Base-by-base conservation (phyloP, 805 yeast genomes). In the Suhomyces prunicola region DNA sequence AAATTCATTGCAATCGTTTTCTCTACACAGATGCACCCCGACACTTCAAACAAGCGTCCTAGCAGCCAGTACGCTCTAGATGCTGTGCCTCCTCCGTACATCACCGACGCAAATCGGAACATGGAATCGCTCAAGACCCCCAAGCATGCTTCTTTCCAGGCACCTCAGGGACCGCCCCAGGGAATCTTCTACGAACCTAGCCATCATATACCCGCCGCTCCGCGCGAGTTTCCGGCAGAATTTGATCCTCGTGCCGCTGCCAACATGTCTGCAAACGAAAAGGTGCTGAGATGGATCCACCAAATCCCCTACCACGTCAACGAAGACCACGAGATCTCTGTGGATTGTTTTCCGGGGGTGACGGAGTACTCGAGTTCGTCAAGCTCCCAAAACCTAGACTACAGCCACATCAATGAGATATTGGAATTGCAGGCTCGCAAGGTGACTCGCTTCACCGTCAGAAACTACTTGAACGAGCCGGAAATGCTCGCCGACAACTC, bases 231-330 rank as follows among this genome's bases (percentile, higher is more conserved):
- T n/a, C 46, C 46, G 2, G 13, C 46, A 4, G 31, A 62, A 12
- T 86, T 87, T 62, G 78, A 86, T 54, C 93, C 93, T 10, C 74
- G 90, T 60, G 68, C 68, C 29, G 83, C 84, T 2, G 70, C 78
- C 7, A 84, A 83, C 64, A 87, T 88, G 91, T 76, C 83, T 1
- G 80, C 77, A 56, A 72, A 68, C 47, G 93, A 88, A 60, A 88
- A 87, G 60, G 88, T 88, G 0, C 73, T 74, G 39, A 69, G 65
- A 6, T 88, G 94, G 94, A 78, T 88, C 35, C 69, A 71, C 3
- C 73, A 75, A 27, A 77, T 88, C 3, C 92, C 92, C 1, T 62
- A 76, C 7, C 74, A 68, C 48, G 62, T 69, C 0, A 56, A 66
- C 17, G 61, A 57, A 40, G 57, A 60, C 31, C 45, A 52, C 26